These are phyloP conservation scores for Termitomyces sp. DNA, from an alignment of 768 basidiomycete species.

Conservation along the genomic window DNA sequence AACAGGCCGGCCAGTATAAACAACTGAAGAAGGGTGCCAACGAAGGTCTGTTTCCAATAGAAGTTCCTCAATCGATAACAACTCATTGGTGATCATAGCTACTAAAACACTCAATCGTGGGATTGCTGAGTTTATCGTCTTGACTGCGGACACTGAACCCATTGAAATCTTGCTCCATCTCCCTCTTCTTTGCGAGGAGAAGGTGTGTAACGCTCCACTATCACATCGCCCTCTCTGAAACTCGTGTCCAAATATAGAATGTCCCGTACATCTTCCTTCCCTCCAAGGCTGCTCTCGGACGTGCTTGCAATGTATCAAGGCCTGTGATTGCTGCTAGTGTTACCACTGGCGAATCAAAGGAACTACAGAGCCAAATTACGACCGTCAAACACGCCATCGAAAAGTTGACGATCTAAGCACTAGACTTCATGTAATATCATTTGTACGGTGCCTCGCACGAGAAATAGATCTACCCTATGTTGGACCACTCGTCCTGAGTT, in stretches of 20 bases:
- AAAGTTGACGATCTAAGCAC: slow-evolving; percentile 46
- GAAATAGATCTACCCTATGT: neutral
- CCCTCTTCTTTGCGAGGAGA: slow-evolving; percentile 97
- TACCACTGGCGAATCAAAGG: slow-evolving; percentile 93
- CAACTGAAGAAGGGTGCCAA: slow-evolving; percentile 99
- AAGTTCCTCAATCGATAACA: neutral
- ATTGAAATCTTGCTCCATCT: slow-evolving; percentile 97
- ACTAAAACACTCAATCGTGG: slow-evolving; percentile 99
- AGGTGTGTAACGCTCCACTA: slow-evolving; percentile 44
- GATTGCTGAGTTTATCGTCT: slow-evolving; percentile 95
- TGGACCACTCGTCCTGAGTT: too few species aligned
- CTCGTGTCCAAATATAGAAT: slow-evolving; percentile 49
- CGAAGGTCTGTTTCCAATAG: slow-evolving; percentile 63
- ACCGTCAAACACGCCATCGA: slow-evolving; percentile 83
- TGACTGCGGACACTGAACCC: slow-evolving; percentile 96
- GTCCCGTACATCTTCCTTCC: slow-evolving; percentile 95
- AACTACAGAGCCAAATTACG: slow-evolving; percentile 85
- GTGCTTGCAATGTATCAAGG: slow-evolving; percentile 93
- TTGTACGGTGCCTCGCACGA: neutral
- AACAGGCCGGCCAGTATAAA: slow-evolving; percentile 96
- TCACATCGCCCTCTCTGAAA: neutral
- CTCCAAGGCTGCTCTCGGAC: slow-evolving; percentile 91
- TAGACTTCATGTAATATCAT: neutral
- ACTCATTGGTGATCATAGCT: slow-evolving; percentile 41
- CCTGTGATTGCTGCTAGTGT: slow-evolving; percentile 95